Conservation (phyloP, 2,329 filamentous ascomycete species). For the Penicillium paneum region DNA sequence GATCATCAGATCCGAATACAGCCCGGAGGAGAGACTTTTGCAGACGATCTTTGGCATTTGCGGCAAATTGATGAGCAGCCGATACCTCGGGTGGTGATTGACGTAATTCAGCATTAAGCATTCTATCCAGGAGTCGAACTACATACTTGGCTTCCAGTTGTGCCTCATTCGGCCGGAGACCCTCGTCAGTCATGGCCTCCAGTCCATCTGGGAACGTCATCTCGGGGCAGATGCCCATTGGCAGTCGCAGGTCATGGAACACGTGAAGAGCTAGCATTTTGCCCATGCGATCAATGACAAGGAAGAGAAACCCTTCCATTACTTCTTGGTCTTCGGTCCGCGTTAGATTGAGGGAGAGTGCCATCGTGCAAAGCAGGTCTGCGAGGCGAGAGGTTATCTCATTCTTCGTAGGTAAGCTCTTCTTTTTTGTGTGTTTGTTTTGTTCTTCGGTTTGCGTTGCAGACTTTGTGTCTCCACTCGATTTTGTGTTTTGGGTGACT, state of each 20-base stretch:
- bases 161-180: conserved; percentile 24
- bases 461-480: not conserved
- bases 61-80: conserved; percentile 15
- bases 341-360: conserved; percentile 26
- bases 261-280: conserved; percentile 39
- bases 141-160: conserved; percentile 38
- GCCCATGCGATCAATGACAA: conserved; percentile 40
- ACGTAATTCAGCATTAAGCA: conserved; percentile 15
- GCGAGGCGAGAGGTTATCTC: conserved; percentile 21
- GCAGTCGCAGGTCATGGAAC: conserved; percentile 36
- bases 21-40: conserved; percentile 44
- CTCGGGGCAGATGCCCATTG: conserved; percentile 24
- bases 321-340: conserved; percentile 31
- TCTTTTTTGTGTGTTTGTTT: not conserved
- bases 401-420: conserved; percentile 6
- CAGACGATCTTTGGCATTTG: conserved; percentile 29
- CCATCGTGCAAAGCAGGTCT: conserved; percentile 31
- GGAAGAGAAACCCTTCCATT: conserved; percentile 43
- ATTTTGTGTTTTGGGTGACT: conserved; percentile 4
- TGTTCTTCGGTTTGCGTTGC: not conserved
- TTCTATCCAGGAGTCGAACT: conserved; percentile 35
- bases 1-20: conserved; percentile 39
- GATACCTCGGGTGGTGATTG: not conserved
- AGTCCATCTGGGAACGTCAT: conserved; percentile 35
- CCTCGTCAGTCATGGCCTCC: conserved; percentile 21